Base-by-base conservation (phyloP, 495 filamentous ascomycete species). In the Penicillium cosmopolitanum region DNA sequence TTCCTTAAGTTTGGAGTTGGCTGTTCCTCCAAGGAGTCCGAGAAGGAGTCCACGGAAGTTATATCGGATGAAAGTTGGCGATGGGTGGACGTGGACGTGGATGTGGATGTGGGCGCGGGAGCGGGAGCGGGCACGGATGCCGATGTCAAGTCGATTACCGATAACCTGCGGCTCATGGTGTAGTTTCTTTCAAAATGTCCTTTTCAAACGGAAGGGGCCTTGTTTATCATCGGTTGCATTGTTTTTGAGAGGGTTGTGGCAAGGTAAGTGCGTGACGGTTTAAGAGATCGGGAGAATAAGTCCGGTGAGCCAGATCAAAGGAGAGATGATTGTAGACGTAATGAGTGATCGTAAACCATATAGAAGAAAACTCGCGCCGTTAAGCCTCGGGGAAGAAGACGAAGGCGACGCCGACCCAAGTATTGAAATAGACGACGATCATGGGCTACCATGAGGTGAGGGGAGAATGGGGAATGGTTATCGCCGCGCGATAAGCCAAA, bases 71-170 rank as follows among this genome's bases (percentile, higher is more conserved):
- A 44, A 44, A 19, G 42, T 44, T 18, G 42, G 16, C 42, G 57
- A 50, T 23, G 40, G 11, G 19, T 21, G 13, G 46, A 12, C 23
- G 23, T 9, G 16, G 48, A n/a, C 16, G 16, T 2, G 38, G 25
- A 28, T 40, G 5, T 7, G 25, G 25, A 8, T 31, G 23, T 13
- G 34, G 33, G 35, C 25, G 18, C 36, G 25, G 35, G n/a, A 19
- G 28, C n/a, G 25, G 33, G 42, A 34, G n/a, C 7, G 16, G 28
- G 23, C 12, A 21, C 23, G 35, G 19, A 2, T 23, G 50, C 28
- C 8, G 60, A 58, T 15, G 63, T 63, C 3, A 68, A 51, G 35
- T 66, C 63, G 25, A 68, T 55, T 13, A 66, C n/a, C 0, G 66
- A 62, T 12, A 31, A 5, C 3, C 60, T 53, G 31, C 66, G 60